Conservation (phyloP, 148 eudicot species). For the Beta vulgaris region DNA sequence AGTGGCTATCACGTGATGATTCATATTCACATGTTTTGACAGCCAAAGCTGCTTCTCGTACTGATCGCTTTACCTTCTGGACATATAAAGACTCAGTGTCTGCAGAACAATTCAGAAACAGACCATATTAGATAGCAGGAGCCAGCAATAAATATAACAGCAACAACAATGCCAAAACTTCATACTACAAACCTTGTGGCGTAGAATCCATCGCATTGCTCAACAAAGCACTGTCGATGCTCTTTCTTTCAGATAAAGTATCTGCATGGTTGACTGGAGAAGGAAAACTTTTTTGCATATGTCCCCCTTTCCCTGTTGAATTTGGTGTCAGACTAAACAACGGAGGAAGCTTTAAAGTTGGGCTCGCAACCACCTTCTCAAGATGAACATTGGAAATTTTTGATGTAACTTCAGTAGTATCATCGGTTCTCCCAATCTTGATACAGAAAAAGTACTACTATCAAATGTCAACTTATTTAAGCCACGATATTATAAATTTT, state of each 20-base stretch:
- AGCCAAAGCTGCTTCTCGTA: conserved; percentile 95
- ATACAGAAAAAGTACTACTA: conserved; percentile 17
- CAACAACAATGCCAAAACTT: background rate
- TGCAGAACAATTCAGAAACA: conserved; percentile 30
- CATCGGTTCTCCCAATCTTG: conserved; percentile 67
- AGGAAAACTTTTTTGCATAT: conserved; percentile 48
- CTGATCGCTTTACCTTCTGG: conserved; percentile 79
- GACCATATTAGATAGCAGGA: conserved; percentile 10
- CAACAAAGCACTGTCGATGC: conserved; percentile 42
- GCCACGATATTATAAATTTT: background rate
- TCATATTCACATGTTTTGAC: conserved; percentile 56
- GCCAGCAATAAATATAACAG: background rate
- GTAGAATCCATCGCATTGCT: conserved; percentile 38
- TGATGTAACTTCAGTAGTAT: conserved; percentile 60
- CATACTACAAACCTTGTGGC: conserved; percentile 48
- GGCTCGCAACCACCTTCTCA: conserved; percentile 68
- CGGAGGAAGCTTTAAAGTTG: conserved; percentile 87
- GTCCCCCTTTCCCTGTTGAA: conserved; percentile 74
- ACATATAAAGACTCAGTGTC: conserved; percentile 57
- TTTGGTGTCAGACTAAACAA: conserved; percentile 80
- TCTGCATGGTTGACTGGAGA: conserved; percentile 51
- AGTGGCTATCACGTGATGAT: conserved; percentile 71
- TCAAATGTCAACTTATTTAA: conserved; percentile 2
- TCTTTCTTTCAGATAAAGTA: conserved; percentile 47
- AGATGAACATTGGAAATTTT: conserved; percentile 66